Evolutionary conservation across 2,329 filamentous ascomycete species (phyloP), one percentile per base, ranked within the genome.

Genomic region (Aspergillus fumigatus): DNA sequence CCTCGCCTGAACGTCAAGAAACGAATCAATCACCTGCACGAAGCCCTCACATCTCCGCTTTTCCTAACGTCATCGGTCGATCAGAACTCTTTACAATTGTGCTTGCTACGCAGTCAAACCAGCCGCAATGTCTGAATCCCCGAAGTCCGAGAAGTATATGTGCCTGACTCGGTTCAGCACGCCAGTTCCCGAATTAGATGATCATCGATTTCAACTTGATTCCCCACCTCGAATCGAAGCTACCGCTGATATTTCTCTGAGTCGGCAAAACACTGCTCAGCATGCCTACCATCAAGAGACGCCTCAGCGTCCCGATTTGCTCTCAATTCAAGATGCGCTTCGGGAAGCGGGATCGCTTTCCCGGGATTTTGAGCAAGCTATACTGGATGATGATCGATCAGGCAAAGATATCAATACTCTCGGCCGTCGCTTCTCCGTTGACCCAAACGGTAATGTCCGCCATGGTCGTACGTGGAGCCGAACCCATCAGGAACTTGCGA

Each of bases 281-380:
- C 79, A 81, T 64, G 78, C 78, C 48, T 67, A 75, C 60, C 75
- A 79, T 60, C 73, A 75, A n/a, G 77, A 79, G 54, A 77, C 77
- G 35, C 73, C 81, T 10, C 80, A 80, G 41, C 75, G 77, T 29
- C 74, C 78, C 14, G 73, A 75, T 52, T 62, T 81, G 38, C 74
- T 81, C 14, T 72, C 77, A 53, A 69, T 80, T 55, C 77, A 79
- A 56, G 76, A 80, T 62, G 75, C 73, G 3, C 70, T 82, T 23
- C 67, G 68, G 26, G 73, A 75, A 48, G 65, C 64, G 14, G 71
- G 73, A n/a, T 75, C 77, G n/a, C 78, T 76, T 60, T 81, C 89
- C 41, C 85, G 90, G 55, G 92, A 96, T 70, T 96, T 96, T 63
- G 92, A 97, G 72, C 86, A 94, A 64, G 92, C 90, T 14, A 80